These are phyloP conservation scores for Hibiscus tridactylites DNA, from an alignment of 345 rosid genomes.

Conservation along the genomic window DNA sequence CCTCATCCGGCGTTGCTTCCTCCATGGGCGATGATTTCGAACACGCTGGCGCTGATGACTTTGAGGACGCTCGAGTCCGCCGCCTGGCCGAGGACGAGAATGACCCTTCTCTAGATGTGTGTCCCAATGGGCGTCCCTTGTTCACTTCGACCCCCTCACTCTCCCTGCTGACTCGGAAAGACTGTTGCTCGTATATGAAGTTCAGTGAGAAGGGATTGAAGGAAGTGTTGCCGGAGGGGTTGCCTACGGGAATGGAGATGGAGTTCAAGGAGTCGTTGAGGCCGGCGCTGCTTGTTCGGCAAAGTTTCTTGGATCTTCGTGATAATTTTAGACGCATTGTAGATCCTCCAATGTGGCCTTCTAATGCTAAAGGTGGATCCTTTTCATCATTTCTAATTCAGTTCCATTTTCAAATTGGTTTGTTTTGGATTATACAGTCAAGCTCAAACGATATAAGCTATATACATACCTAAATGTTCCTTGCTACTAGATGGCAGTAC, in stretches of 20 bases:
- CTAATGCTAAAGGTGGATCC: slow-evolving; percentile 40
- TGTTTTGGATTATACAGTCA: neutral
- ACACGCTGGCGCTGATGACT: slow-evolving; percentile 30
- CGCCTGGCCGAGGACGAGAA: slow-evolving; percentile 61
- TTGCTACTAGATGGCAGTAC: neutral
- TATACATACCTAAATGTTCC: neutral
- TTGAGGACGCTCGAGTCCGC: slow-evolving; percentile 41
- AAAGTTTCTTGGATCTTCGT: slow-evolving; percentile 77
- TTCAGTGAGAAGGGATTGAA: slow-evolving; percentile 56
- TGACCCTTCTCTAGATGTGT: slow-evolving; percentile 55
- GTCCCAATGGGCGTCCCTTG: slow-evolving; percentile 61
- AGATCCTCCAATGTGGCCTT: slow-evolving; percentile 61
- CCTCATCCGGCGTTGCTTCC: slow-evolving; percentile 21
- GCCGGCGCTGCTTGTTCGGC: slow-evolving; percentile 64
- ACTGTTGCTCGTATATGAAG: slow-evolving; percentile 65
- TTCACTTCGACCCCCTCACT: slow-evolving; percentile 58
- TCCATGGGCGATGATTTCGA: slow-evolving; percentile 27
- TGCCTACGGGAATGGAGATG: slow-evolving; percentile 57
- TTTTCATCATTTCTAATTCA: neutral
- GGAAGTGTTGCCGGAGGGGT: slow-evolving; percentile 64
- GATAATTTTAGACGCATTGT: slow-evolving; percentile 82
- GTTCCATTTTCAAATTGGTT: neutral
- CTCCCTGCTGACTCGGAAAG: slow-evolving; percentile 55
- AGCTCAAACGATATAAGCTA: neutral
- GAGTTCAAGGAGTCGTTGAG: slow-evolving; percentile 86